Percentiles rank a stretch among this genome's conserved stretches.
phyloP scores from a whole-genome alignment of 164 flowering plant species.

The Kingdonia uniflora region DNA sequence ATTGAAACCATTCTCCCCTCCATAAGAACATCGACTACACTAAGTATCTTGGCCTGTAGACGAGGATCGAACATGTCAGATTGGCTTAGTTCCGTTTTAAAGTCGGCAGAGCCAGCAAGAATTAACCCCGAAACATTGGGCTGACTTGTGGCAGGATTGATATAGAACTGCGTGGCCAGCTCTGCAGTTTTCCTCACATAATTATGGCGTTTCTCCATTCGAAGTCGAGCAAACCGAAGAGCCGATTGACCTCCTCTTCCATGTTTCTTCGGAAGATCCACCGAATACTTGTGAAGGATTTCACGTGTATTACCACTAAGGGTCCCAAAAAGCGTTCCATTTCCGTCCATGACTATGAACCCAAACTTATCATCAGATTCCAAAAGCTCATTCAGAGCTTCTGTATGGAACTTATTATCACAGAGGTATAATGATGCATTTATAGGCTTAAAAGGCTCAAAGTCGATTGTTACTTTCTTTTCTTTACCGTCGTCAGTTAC shows the following conservation, averaged over 20 bases:
- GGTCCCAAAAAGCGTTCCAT: slow-evolving; percentile 6
- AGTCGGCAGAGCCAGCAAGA: slow-evolving; percentile 5
- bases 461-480: neutral
- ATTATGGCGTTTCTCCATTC: slow-evolving; percentile 5
- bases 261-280: slow-evolving; percentile 3
- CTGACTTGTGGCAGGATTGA: slow-evolving; percentile 4
- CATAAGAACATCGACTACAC: slow-evolving; percentile 3
- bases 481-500: slow-evolving; percentile 3
- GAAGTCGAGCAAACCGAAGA: slow-evolving; percentile 3
- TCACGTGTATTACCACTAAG: slow-evolving; percentile 3
- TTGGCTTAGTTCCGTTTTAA: slow-evolving; percentile 5
- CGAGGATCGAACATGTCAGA: slow-evolving; percentile 2
- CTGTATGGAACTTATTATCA: slow-evolving; percentile 1
- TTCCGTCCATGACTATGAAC: slow-evolving; percentile 1
- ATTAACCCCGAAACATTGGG: slow-evolving; percentile 1
- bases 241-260: slow-evolving; percentile 6
- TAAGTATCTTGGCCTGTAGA: neutral
- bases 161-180: slow-evolving; percentile 5
- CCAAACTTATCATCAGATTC: slow-evolving; percentile 4
- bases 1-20: slow-evolving; percentile 4
- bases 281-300: slow-evolving; percentile 1
- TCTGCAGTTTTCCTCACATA: slow-evolving; percentile 5
- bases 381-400: neutral
- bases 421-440: slow-evolving; percentile 3
- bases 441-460: slow-evolving; percentile 4